Base-by-base conservation (phyloP, 2,329 filamentous ascomycete species). In the Diaporthe batatas region DNA sequence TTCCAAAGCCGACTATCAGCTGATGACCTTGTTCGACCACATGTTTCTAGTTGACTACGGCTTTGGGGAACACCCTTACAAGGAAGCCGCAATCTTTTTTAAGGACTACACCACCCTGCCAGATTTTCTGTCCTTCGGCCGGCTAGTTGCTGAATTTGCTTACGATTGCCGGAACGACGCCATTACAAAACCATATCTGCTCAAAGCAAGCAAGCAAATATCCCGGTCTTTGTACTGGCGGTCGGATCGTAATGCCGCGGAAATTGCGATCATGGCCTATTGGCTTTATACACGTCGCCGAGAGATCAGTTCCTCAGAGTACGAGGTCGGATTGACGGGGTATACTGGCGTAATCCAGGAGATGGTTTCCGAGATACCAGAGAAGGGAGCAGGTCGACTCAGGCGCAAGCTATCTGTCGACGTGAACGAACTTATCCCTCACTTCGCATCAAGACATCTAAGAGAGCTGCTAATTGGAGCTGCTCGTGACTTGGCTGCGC, bases 341-440 rank as follows among this genome's bases (percentile, higher is more conserved):
- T 75, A 77, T 58, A 75, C 71, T 11, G 75, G 76, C 1, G 68
- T 76, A 18, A n/a, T 76, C 6, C 74, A 75, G 53, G 74, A 75
- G 69, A 73, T 77, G 49, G 68, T 76, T 53, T 67, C 36, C 53
- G 73, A 76, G 51, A 57, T 76, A 32, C 71, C 76, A n/a, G 58
- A 32, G 16, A 73, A 64, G 36, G 75, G 76, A 18, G 51, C 62
- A 8, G 74, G 74, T 70, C 73, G 76, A 12, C 71, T 77, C 14
- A 49, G 57, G n/a, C 73, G 76, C 44, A 76, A 75, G 44, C 39
- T 77, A n/a, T 77, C 72, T 34, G 53, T 75, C 10, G 76, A 77
- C 47, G 67, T 74, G 14, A 62, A 74, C n/a, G 12, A 67, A 12
- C 54, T 75, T 44, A 76, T 75, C 42, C 74, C 74, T 39, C 34